Conservation (phyloP, 2,329 filamentous ascomycete genomes). For the Cladosporium sp. region DNA sequence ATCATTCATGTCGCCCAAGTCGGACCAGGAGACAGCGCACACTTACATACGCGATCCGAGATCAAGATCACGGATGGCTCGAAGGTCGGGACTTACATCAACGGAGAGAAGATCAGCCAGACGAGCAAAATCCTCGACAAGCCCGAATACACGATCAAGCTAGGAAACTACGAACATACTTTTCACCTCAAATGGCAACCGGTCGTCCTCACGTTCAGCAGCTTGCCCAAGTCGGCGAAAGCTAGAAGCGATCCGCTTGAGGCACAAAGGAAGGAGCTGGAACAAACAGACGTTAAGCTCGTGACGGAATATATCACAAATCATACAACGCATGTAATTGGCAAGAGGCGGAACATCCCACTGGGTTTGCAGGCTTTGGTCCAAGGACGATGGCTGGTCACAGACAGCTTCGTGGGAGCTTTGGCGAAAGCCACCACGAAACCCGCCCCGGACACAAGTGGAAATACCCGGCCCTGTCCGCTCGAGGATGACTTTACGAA, state of each 20-base stretch:
- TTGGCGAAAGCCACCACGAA: slow-evolving; percentile 57
- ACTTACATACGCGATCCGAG: slow-evolving; percentile 58
- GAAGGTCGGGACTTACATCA: slow-evolving; percentile 75
- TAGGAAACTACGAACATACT: slow-evolving; percentile 64
- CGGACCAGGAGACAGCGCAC: slow-evolving; percentile 55
- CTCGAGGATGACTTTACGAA: slow-evolving; percentile 76
- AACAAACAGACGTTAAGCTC: slow-evolving; percentile 85
- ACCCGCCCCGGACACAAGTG: slow-evolving; percentile 17
- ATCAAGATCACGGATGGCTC: slow-evolving; percentile 77
- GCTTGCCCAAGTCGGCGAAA: slow-evolving; percentile 55
- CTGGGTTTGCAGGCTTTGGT: slow-evolving; percentile 83
- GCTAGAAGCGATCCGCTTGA: slow-evolving; percentile 52
- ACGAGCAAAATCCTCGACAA: slow-evolving; percentile 54
- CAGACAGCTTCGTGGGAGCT: slow-evolving; percentile 66
- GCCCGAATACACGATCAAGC: slow-evolving; percentile 54
- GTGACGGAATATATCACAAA: slow-evolving; percentile 64
- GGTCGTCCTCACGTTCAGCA: slow-evolving; percentile 75
- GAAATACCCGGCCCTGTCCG: slow-evolving; percentile 25
- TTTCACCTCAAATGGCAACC: slow-evolving; percentile 61
- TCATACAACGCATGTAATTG: slow-evolving; percentile 80
- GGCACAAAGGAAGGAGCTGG: slow-evolving; percentile 60
- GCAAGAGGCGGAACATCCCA: slow-evolving; percentile 83
- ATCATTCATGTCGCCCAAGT: slow-evolving; percentile 67
- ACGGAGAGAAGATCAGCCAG: slow-evolving; percentile 63
- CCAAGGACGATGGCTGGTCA: slow-evolving; percentile 73